Evolutionary conservation across 73 alveolate species (phyloP).

Genomic region (Paramecium octaurelia): DNA sequence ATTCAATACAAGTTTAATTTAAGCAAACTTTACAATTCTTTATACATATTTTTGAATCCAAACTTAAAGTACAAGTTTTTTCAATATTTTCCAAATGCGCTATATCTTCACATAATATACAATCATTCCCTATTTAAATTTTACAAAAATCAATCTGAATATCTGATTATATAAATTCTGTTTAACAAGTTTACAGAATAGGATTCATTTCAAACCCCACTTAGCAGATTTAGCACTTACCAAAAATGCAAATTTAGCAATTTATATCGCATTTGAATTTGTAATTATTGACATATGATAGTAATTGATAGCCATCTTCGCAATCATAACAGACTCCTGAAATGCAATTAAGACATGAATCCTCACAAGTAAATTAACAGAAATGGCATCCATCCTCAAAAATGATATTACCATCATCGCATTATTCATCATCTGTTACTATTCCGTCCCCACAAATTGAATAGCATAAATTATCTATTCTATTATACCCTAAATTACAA

Average conservation of each 20-base stretch:
- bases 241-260: not conserved
- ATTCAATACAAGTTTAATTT: not conserved
- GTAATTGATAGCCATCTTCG: not conserved
- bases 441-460: not conserved
- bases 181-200: not conserved
- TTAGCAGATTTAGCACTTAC: not conserved
- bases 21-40: not conserved
- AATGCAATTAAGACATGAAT: not conserved
- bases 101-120: not conserved
- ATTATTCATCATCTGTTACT: not conserved
- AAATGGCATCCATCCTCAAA: not conserved
- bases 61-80: not conserved
- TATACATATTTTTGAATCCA: not conserved
- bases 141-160: not conserved
- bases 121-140: not conserved
- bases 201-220: not conserved
- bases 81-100: not conserved
- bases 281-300: not conserved
- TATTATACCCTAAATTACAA: not conserved
- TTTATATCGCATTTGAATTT: not conserved
- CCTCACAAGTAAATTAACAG: not conserved
- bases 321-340: not conserved
- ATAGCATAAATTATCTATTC: not conserved
- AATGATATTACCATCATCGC: not conserved
- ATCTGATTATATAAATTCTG: not conserved